These are phyloP conservation scores for Pterula multifida DNA, from an alignment of 1,284 basidiomycete genomes.

Conservation along the genomic window DNA sequence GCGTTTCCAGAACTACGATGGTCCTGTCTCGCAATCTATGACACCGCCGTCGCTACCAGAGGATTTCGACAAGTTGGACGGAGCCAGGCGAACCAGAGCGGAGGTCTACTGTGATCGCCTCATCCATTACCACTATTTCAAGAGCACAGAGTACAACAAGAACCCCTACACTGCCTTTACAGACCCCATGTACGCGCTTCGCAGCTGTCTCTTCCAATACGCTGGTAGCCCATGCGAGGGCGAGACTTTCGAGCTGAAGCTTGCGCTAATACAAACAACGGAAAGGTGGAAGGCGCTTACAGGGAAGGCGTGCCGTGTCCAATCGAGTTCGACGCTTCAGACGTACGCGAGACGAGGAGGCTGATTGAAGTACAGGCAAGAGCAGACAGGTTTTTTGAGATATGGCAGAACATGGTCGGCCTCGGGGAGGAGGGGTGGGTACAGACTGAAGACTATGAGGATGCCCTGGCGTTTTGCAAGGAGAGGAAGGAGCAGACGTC, in stretches of 20 bases:
- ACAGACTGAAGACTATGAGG: constrained; percentile 23
- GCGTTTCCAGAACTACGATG: constrained; percentile 32
- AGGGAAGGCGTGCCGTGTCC: constrained; percentile 28
- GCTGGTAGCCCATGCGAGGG: constrained; percentile 33
- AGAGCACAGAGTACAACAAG: constrained; percentile 28
- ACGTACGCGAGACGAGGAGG: constrained; percentile 26
- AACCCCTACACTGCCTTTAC: constrained; percentile 23
- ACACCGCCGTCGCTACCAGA: constrained; percentile 26
- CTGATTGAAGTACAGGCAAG: constrained; percentile 17
- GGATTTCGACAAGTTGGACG: constrained; percentile 22
- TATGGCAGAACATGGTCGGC: constrained; percentile 16
- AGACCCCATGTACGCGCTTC: constrained; percentile 21
- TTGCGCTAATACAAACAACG: constrained; percentile 25
- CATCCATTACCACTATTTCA: constrained; percentile 33
- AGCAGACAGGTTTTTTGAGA: constrained; percentile 21
- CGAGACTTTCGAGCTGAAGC: constrained; percentile 29
- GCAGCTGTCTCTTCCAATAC: constrained; percentile 25
- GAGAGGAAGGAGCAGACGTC: constrained; percentile 22
- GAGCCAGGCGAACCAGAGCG: constrained; percentile 17
- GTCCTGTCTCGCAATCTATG: constrained; percentile 23
- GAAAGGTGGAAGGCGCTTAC: constrained; percentile 25
- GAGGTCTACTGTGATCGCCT: constrained; percentile 27
- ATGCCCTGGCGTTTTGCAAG: constrained; percentile 20
- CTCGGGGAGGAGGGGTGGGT: constrained; percentile 30
- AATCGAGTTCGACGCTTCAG: constrained; percentile 28